Evolutionary conservation across 2,329 filamentous ascomycete genomes (phyloP).

Genomic region (Chaetothyriales sp.): DNA sequence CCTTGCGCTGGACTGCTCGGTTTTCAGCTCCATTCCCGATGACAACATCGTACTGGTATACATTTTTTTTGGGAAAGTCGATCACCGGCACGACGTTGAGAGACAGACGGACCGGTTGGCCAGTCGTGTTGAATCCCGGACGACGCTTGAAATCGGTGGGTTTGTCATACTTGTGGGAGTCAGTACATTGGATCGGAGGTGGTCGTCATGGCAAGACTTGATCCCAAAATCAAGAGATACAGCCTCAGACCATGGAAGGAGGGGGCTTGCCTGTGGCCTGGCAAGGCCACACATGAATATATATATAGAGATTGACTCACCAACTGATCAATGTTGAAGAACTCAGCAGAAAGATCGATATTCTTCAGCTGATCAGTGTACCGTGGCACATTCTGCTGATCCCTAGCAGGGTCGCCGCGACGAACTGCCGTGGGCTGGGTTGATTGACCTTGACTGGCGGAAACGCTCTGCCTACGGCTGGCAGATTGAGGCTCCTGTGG

Average conservation of each 20-base stretch:
- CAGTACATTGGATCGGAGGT: conserved; percentile 12
- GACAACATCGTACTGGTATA: conserved; percentile 73
- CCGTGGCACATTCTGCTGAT: conserved; percentile 4
- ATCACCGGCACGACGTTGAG: conserved; percentile 66
- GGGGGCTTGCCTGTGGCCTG: background rate
- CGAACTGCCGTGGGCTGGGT: conserved; percentile 1
- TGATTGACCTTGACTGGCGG: conserved; percentile 3
- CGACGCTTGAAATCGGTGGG: conserved; percentile 29
- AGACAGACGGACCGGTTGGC: conserved; percentile 40
- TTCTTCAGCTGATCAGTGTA: conserved; percentile 16
- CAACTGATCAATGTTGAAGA: conserved; percentile 17
- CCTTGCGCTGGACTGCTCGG: conserved; percentile 55
- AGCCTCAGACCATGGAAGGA: background rate
- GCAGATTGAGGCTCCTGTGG: conserved; percentile 1
- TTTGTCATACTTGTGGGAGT: conserved; percentile 23
- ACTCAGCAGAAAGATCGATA: conserved; percentile 16
- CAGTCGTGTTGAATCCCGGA: conserved; percentile 45
- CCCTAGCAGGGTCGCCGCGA: conserved; percentile 14
- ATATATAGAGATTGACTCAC: conserved; percentile 7
- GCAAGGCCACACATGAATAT: too few relatives aligned
- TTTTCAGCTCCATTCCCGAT: conserved; percentile 53
- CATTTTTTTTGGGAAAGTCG: conserved; percentile 43
- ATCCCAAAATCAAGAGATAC: background rate
- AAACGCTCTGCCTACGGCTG: conserved; percentile 6
- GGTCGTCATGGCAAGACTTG: background rate